These are phyloP conservation scores for Nidularia sp. DNA, from an alignment of 768 basidiomycete species.

Conservation along the genomic window DNA sequence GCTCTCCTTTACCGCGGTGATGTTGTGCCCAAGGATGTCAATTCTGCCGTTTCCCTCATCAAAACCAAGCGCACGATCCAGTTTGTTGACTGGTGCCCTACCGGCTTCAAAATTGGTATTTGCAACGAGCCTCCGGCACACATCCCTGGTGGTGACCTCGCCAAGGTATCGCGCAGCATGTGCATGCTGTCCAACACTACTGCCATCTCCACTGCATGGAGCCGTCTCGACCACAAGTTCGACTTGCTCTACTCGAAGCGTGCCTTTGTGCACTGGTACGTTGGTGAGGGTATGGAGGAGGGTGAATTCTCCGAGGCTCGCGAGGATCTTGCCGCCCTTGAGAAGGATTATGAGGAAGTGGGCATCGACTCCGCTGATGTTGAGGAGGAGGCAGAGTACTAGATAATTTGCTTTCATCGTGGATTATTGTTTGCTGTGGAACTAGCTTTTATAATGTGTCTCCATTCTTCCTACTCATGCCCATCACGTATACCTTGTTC, in stretches of 20 bases:
- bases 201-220: constrained; percentile 93
- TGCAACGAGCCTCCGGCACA: constrained; percentile 94
- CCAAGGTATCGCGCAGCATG: constrained; percentile 88
- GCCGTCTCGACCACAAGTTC: constrained; percentile 93
- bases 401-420: constrained; percentile 12
- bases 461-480: constrained; percentile 13
- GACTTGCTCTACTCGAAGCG: constrained; percentile 97
- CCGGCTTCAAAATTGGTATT: constrained; percentile 98
- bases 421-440: constrained; percentile 8
- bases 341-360: constrained; percentile 93
- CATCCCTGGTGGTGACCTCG: constrained; percentile 93
- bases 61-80: constrained; percentile 98
- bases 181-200: constrained; percentile 98
- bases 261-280: constrained; percentile 92
- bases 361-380: constrained; percentile 72
- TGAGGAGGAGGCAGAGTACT: constrained; percentile 66
- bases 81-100: constrained; percentile 98
- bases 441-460: constrained; percentile 9
- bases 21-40: constrained; percentile 94
- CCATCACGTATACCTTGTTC: constrained; percentile 22
- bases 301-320: constrained; percentile 99
- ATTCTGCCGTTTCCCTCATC: constrained; percentile 88
- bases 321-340: constrained; percentile 95
- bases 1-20: constrained; percentile 92
- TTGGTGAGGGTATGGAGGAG: constrained; percentile 99